A percentile compares a stretch with the other conserved stretches of the same genome.
phyloP scores from a whole-genome alignment of 176 grass and related monocot species.

The Carex myosuroides region DNA sequence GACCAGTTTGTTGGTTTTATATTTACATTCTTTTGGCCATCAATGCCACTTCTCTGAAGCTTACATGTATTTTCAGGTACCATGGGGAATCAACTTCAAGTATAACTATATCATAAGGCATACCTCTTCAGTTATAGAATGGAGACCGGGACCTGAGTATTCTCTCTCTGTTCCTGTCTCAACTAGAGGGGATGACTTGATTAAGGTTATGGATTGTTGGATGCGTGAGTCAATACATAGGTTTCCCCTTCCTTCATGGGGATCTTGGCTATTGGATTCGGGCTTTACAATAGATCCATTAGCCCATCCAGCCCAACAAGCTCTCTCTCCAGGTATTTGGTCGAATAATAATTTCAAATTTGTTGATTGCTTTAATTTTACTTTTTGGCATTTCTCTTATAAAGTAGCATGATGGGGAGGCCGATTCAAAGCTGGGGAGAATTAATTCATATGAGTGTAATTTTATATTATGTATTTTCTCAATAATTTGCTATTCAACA shows the following conservation, averaged over 20 bases:
- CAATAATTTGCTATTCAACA: neutral
- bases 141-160: conserved; percentile 74
- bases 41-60: too few relatives aligned
- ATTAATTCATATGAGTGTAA: neutral
- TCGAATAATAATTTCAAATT: neutral
- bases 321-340: conserved; percentile 52
- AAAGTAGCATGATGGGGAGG: neutral
- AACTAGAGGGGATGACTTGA: conserved; percentile 42
- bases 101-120: conserved; percentile 93
- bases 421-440: neutral
- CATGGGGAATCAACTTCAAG: conserved; percentile 81
- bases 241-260: conserved; percentile 54
- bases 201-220: conserved; percentile 83
- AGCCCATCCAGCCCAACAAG: conserved; percentile 20
- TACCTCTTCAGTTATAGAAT: conserved; percentile 49
- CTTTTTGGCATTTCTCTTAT: neutral
- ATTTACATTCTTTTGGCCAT: neutral
- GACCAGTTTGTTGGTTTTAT: conserved; percentile 11
- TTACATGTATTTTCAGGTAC: conserved; percentile 54
- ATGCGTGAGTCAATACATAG: conserved; percentile 38
- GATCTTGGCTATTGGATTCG: conserved; percentile 67
- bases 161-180: conserved; percentile 69
- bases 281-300: conserved; percentile 29
- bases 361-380: neutral
- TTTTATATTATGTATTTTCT: neutral